phyloP scores from a whole-genome alignment of 805 yeast genomes.

The Zygosaccharomyces siamensis region DNA sequence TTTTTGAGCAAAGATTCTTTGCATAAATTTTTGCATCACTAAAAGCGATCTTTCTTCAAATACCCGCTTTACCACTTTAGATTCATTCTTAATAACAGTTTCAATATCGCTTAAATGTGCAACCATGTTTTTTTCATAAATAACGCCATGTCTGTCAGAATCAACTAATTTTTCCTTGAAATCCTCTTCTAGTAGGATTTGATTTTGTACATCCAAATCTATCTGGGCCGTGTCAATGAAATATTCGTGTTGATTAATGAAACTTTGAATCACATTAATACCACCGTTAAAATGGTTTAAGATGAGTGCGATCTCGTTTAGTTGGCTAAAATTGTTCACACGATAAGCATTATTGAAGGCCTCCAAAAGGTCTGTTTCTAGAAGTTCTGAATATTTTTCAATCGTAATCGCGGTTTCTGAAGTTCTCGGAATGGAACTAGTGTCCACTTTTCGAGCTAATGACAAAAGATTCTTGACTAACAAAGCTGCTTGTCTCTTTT shows the following conservation, averaged over 20 bases:
- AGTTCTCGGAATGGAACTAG: slow-evolving; percentile 47
- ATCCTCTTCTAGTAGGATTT: slow-evolving; percentile 39
- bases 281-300: slow-evolving; percentile 83
- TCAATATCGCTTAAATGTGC: slow-evolving; percentile 51
- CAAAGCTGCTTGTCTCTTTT: slow-evolving; percentile 55
- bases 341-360: slow-evolving; percentile 72
- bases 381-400: slow-evolving; percentile 64
- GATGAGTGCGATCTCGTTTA: slow-evolving; percentile 72
- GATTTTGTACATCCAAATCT: slow-evolving; percentile 27
- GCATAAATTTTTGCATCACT: slow-evolving; percentile 66
- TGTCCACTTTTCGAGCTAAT: slow-evolving; percentile 59
- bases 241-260: slow-evolving; percentile 72
- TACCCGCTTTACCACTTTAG: slow-evolving; percentile 65
- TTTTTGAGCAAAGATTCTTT: slow-evolving; percentile 72
- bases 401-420: slow-evolving; percentile 39
- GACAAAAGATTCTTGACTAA: slow-evolving; percentile 60
- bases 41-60: slow-evolving; percentile 60
- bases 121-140: slow-evolving; percentile 50
- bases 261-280: slow-evolving; percentile 70
- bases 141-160: slow-evolving; percentile 47
- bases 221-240: slow-evolving; percentile 42
- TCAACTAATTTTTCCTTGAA: slow-evolving; percentile 59
- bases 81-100: slow-evolving; percentile 62
- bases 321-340: slow-evolving; percentile 58
- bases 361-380: slow-evolving; percentile 67